Evolutionary conservation across 805 yeast genomes (phyloP), one percentile per base, ranked within the genome.

Genomic region (Yarrowia keelungensis): DNA sequence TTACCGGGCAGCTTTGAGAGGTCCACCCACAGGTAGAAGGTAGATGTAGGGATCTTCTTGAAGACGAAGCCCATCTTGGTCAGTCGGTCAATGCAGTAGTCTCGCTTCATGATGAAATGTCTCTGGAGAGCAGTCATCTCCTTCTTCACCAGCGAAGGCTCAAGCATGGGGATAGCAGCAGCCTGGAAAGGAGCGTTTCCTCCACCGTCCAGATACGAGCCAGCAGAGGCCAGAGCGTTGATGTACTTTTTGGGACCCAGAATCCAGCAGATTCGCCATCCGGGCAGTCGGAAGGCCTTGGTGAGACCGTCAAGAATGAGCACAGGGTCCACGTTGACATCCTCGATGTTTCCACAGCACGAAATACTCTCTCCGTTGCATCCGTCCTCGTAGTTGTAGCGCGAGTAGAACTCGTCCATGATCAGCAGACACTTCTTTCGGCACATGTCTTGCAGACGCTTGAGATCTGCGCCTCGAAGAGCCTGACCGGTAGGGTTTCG

Each of bases 201-300:
- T 39, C 89, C 89, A 58, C 89, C 89, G 70, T 86, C 89, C 69
- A 86, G 76, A 70, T 79, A 86, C 0, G 88, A 85, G 2, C 89
- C 89, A 5, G 88, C 87, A 35, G 87, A 83, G 65, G 85, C 79
- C 70, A 86, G 79, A 3, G 87, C 85, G 66, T 78, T 79, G 71
- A 86, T 84, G 73, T 86, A 86, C 65, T 84, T 86, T 72, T 85
- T 87, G 16, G 89, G 89, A 1, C 89, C 89, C 70, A 86, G 78
- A 67, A 86, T 80, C 89, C 89, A 86, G 72, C 88, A 85, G 11
- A 84, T 83, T 76, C 89, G 80, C 88, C 88, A 86, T 1, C 89
- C 89, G 2, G 89, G 89, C 58, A 86, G 79, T 70, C 89, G 79
- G 78, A 86, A 86, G 1, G 86, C 85, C 75, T 86, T 86, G 62